A percentile compares a stretch with the other conserved stretches of the same genome.
Conservation (phyloP, 2,329 filamentous ascomycete species). For the Leptographium flavum region DNA sequence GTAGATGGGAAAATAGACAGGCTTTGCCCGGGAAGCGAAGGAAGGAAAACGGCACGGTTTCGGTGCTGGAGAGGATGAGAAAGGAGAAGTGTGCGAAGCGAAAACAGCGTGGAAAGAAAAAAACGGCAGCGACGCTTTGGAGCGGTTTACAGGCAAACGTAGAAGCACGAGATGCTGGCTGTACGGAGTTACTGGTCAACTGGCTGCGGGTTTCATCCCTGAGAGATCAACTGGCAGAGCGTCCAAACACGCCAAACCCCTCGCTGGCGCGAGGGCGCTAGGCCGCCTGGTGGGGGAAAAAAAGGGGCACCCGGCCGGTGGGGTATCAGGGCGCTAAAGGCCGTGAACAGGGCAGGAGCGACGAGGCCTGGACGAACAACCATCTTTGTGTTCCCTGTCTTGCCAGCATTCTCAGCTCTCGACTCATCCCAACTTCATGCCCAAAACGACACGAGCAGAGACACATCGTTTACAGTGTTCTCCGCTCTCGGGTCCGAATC, state of each 20-base stretch:
- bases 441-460: too few relatives aligned
- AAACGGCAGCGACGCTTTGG: too few relatives aligned
- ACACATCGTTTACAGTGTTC: too few relatives aligned
- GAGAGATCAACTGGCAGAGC: not conserved
- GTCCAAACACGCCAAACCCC: conserved; percentile 2
- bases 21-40: conserved; percentile 1
- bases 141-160: too few relatives aligned
- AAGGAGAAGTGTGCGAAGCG: not conserved
- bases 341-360: not conserved
- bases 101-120: not conserved
- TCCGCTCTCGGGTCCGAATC: too few relatives aligned
- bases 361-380: not conserved
- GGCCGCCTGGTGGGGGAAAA: not conserved
- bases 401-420: too few relatives aligned
- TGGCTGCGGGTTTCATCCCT: conserved; percentile 4
- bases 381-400: too few relatives aligned
- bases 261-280: not conserved
- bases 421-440: too few relatives aligned
- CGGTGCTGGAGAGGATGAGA: not conserved
- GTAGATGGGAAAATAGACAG: conserved; percentile 7
- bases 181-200: not conserved
- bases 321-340: conserved; percentile 1
- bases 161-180: too few relatives aligned
- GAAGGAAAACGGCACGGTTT: not conserved
- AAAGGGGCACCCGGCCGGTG: conserved; percentile 1